Evolutionary conservation across 176 grass and related monocot species (phyloP), one percentile per base, ranked within the genome.

Genomic region (Carex myosuroides): DNA sequence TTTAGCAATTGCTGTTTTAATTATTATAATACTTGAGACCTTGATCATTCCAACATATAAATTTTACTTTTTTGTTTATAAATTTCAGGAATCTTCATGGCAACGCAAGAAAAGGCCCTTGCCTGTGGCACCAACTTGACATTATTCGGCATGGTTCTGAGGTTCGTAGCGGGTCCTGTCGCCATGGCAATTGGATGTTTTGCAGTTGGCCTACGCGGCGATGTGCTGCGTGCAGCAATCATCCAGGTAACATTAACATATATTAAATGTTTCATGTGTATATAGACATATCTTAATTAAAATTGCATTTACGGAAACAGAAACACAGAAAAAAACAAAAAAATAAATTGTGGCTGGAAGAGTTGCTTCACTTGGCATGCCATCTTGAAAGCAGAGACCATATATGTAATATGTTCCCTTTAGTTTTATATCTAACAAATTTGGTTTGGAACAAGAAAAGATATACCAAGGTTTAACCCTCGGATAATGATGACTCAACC

Each of bases 31-130:
- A 50, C 4, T 11, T 50, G 46, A 1, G 46, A 50, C 4, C 37
- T 6, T 39, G 37, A 39, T 39, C 37, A 56, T 56, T 12, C 3
- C 53, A 56, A 14, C 13, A 56, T 16, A 56, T 56, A 56, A 2
- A 14, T 56, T 59, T 59, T 56, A 14, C n/a, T 18, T 59, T 59
- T 59, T 59, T 35, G 2, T 33, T 18, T 60, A 7, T 60, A 20
- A n/a, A 53, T 57, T 39, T 16, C 32, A 89, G 88, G 88, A 8
- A 13, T 86, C 21, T 89, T 89, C 67, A 89, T 86, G 88, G 88
- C 88, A n/a, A 21, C 75, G 72, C 88, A 89, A 86, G 68, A 83
- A 24, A 89, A 85, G 84, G 29, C 75, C 11, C 39, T 89, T 1
- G 44, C 78, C 1, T 89, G 88, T 37, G 88, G 84, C 7, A 55